Percentiles rank a stretch among this genome's conserved stretches.
Conservation (phyloP, 345 rosid species). For the Lumnitzera racemosa region DNA sequence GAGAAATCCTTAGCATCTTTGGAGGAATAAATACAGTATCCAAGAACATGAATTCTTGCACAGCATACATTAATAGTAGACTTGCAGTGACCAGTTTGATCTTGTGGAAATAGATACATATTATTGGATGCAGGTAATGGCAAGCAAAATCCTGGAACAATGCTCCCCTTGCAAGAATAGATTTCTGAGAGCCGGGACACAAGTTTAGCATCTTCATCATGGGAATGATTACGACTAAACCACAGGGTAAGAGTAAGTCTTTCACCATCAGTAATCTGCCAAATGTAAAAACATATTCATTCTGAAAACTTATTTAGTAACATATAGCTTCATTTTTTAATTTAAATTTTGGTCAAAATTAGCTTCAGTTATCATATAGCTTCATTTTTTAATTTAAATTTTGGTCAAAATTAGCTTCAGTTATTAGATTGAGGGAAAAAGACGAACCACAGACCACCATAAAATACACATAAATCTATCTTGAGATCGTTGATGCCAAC, state of each 20-base stretch:
- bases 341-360: no score
- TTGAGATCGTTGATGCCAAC: no score
- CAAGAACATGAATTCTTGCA: constrained; percentile 59
- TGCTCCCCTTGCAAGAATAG: constrained; percentile 6
- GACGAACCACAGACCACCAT: no score
- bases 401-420: no score
- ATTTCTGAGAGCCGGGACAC: constrained; percentile 49
- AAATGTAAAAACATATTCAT: constrained; percentile 10
- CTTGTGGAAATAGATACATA: constrained; percentile 74
- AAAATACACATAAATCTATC: no score
- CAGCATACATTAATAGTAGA: constrained; percentile 59
- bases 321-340: no score
- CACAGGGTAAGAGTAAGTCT: constrained; percentile 83
- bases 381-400: no score
- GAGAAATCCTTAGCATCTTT: constrained; percentile 14
- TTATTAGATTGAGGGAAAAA: no score
- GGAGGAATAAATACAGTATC: constrained; percentile 39
- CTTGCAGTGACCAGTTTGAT: constrained; percentile 28
- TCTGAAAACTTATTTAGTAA: constrained; percentile 1
- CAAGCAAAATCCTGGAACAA: constrained; percentile 12
- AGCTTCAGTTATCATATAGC: no score
- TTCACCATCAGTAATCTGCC: constrained; percentile 71
- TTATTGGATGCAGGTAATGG: constrained; percentile 63
- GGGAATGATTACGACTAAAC: constrained; percentile 78
- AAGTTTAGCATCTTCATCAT: constrained; percentile 80